Percentiles rank a stretch among this genome's conserved stretches.
phyloP scores from a whole-genome alignment of 352 stramenopile genomes.

The Phytophthora kernoviae region DNA sequence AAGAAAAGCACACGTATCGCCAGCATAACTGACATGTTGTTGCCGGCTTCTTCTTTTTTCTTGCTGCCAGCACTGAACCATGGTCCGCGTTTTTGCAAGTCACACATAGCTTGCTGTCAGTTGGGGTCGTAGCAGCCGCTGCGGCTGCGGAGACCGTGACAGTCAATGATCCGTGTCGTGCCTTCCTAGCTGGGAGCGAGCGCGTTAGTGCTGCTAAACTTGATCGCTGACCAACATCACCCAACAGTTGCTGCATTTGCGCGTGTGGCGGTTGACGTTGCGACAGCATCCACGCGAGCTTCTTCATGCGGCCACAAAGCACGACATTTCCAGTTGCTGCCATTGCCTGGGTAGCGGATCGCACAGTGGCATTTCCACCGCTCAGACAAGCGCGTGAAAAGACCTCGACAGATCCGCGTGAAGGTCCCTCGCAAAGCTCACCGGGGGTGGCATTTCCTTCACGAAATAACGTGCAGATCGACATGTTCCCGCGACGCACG shows the following conservation, averaged over 20 bases:
- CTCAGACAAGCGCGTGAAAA: conserved; percentile 37
- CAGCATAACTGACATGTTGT: conserved; percentile 51
- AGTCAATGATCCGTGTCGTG: conserved; percentile 23
- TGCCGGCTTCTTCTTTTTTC: conserved; percentile 40
- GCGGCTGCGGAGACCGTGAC: conserved; percentile 31
- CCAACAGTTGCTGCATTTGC: conserved; percentile 12
- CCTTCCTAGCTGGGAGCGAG: conserved; percentile 25
- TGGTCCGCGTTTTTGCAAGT: conserved; percentile 42
- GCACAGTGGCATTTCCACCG: conserved; percentile 35
- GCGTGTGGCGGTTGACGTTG: conserved; percentile 23
- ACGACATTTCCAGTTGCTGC: conserved; percentile 36
- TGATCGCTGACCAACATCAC: conserved; percentile 18
- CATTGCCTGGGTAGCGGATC: conserved; percentile 36
- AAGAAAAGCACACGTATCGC: conserved; percentile 56
- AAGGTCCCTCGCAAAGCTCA: conserved; percentile 24
- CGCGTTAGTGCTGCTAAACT: conserved; percentile 27
- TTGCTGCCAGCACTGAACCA: conserved; percentile 30
- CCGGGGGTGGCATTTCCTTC: conserved; percentile 31
- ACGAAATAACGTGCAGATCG: conserved; percentile 58
- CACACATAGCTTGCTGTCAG: conserved; percentile 33
- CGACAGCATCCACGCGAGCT: conserved; percentile 62
- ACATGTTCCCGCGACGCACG: conserved; percentile 55
- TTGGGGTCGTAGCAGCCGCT: conserved; percentile 14
- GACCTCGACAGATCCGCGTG: conserved; percentile 32
- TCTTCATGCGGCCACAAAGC: conserved; percentile 69